Evolutionary conservation across 306 rosid genomes (phyloP).

Genomic region (Styphnolobium japonicum): DNA sequence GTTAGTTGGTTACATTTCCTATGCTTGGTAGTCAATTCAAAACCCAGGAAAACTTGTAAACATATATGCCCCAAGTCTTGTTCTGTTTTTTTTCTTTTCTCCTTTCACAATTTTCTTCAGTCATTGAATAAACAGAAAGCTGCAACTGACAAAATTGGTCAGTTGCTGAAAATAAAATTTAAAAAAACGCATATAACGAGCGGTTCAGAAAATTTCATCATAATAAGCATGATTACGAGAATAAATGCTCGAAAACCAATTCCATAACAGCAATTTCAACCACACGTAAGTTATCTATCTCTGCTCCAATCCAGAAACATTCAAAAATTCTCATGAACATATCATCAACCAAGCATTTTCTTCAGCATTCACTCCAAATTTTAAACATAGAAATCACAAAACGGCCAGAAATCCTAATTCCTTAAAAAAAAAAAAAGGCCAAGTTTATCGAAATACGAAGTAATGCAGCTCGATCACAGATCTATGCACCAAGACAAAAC

Average conservation of each 20-base stretch:
- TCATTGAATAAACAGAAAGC: not conserved
- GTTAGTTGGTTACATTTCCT: not conserved
- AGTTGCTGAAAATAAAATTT: not conserved
- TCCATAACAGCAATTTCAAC: not conserved
- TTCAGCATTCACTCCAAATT: not conserved
- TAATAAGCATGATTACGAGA: not conserved
- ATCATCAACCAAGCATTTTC: not conserved
- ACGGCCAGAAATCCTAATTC: not conserved
- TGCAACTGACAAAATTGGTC: not conserved
- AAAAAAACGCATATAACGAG: not conserved
- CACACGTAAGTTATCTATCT: not conserved
- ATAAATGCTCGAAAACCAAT: not conserved
- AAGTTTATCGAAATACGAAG: not conserved
- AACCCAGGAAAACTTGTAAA: not conserved
- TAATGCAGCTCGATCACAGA: conserved; percentile 1
- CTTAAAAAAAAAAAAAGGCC: not conserved
- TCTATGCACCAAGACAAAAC: not conserved
- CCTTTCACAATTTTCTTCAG: not conserved
- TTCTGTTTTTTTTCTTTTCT: not conserved
- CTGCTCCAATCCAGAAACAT: not conserved
- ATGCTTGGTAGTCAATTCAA: not conserved
- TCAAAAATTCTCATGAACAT: not conserved
- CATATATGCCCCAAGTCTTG: not conserved
- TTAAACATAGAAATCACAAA: not conserved
- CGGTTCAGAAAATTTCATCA: not conserved